Base-by-base conservation (phyloP, 2,329 filamentous ascomycete genomes). In the Epicoccum nigrum region DNA sequence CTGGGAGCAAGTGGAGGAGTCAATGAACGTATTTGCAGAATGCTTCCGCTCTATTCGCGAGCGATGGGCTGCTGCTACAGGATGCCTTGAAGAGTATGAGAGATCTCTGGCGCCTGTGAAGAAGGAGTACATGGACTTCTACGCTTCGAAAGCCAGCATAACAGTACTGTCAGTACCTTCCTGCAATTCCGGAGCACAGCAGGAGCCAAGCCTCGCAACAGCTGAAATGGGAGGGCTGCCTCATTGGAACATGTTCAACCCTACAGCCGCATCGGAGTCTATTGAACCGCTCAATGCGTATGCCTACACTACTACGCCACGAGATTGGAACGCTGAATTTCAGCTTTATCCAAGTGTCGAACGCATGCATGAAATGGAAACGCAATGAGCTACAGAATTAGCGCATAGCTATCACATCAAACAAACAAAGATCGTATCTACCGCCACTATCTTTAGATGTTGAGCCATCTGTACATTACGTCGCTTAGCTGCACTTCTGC, bases 31-130 rank as follows among this genome's bases (percentile, higher is more conserved):
- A 9, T 72, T 73, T 30, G 64, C 66, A 3, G 59, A 63, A 13
- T 72, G 68, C 45, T 72, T 73, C 46, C 50, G 57, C 7, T 65
- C 64, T 19, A 71, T 72, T 44, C 62, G 67, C 11, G 69, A 73
- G 51, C 65, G 70, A 33, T 73, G 70, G 70, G 52, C 69, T 6
- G 67, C 66, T 7, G 69, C 70, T 7, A 62, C 57, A 20, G 59
- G 70, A 13, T 72, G 68, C 30, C 50, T 68, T 11, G 68, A 72
- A 34, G 69, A 72, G 45, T 73, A 71, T 25, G 62, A 70, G 30
- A 60, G 67, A 42, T 55, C 68, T 7, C 45, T 72, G 7, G 48
- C 54, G 4, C 69, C 67, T 3, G 58, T 68, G 19, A 71, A 66
- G 49, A 66, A 69, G 23, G 69, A 72, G 15, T 73, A 71, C 38